Base-by-base conservation (phyloP, 164 flowering plant species). In the Pachysandra terminalis region DNA sequence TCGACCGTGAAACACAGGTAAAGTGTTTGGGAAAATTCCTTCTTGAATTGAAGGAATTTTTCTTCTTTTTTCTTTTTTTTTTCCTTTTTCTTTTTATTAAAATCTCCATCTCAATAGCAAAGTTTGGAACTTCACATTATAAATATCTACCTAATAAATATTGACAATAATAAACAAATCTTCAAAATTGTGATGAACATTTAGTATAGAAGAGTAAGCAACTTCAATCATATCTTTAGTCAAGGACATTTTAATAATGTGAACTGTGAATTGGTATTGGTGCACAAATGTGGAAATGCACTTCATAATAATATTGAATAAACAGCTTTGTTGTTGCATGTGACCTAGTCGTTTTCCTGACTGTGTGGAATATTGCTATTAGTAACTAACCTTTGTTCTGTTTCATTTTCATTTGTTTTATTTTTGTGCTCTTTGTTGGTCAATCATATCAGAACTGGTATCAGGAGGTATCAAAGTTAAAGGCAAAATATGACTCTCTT, bases 401-500 rank as follows among this genome's bases (percentile, higher is more conserved):
- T 41, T 49, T 40, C 19, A 24, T 6, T 51, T 12, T 54, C 22
- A 27, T 27, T 40, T 17, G 25, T 0, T 35, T 56, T 24, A 2
- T 49, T 65, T 37, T 9, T 56, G 25, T 54, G 49, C 28, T 26
- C 9, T 37, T 71, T 35, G 19, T 54, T 61, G 37, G 12, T 45
- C 0, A n/a, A 59, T 69, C n/a, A n/a, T n/a, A n/a, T 67, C 80
- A 93, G 98, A 85, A 78, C 67, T 87, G 97, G 97, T 81, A 75
- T 71, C 90, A 91, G 56, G 98, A 94, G 75, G 80, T 85, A 1
- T 75, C 85, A 27, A 90, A 84, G 77, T 73, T 94, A 61, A 85
- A 90, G 83, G 86, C 85, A 5, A 88, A 90, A 66, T 87, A 76
- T 72, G 95, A 91, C 74, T 77, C 90, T 37, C 86, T 94, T 26